These are phyloP conservation scores for Debaryomycetaceae sp. DNA, from an alignment of 1,139 yeast species.

Conservation along the genomic window DNA sequence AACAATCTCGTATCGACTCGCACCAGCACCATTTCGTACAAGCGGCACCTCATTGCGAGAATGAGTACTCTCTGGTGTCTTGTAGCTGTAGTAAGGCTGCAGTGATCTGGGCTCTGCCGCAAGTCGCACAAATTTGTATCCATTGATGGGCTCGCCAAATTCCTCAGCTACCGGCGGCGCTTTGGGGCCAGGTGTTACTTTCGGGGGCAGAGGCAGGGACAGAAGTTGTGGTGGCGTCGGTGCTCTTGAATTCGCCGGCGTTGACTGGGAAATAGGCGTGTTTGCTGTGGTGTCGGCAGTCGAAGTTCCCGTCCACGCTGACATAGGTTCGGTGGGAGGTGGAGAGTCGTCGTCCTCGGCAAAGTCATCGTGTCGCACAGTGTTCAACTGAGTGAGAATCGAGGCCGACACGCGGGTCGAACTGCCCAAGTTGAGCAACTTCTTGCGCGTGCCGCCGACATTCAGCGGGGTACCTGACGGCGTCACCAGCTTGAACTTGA, in stretches of 20 bases:
- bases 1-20: conserved; percentile 24
- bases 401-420: conserved; percentile 19
- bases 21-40: not conserved
- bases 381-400: conserved; percentile 11
- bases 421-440: conserved; percentile 21
- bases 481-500: conserved; percentile 18
- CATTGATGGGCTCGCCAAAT: conserved; percentile 26
- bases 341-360: conserved; percentile 4
- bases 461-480: conserved; percentile 10
- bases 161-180: conserved; percentile 15
- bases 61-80: conserved; percentile 17
- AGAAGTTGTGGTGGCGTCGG: conserved; percentile 27
- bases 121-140: conserved; percentile 32
- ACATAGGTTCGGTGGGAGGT: not conserved
- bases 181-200: too few relatives aligned
- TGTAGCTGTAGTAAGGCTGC: conserved; percentile 15
- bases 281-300: conserved; percentile 5
- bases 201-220: too few relatives aligned
- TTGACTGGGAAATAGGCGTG: conserved; percentile 30
- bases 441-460: conserved; percentile 12
- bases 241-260: conserved; percentile 30
- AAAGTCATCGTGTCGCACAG: conserved; percentile 5
- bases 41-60: conserved; percentile 2
- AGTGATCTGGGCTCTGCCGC: conserved; percentile 13
- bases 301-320: too few relatives aligned